phyloP scores from a whole-genome alignment of 2,329 filamentous ascomycete genomes.

The Pleomassaria siparia region DNA sequence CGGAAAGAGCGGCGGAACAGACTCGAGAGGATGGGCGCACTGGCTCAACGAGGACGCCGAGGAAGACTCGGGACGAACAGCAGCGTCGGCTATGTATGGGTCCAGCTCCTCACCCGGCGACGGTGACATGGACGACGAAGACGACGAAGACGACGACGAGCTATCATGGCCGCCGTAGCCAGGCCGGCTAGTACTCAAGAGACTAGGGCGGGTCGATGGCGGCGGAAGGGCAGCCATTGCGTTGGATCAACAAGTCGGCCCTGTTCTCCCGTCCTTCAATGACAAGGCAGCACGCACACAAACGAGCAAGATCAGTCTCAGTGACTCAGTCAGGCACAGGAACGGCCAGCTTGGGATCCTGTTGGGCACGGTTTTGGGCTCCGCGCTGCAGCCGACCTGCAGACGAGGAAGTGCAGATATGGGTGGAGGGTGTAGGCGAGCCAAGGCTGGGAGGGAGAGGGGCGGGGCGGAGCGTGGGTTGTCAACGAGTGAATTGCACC shows the following conservation, averaged over 20 bases:
- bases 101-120: constrained; percentile 13
- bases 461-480: constrained; percentile 2
- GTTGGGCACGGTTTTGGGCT: neutral
- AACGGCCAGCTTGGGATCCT: neutral
- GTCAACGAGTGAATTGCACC: constrained; percentile 5
- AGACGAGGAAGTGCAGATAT: neutral
- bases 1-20: constrained; percentile 32
- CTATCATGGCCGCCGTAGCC: constrained; percentile 7
- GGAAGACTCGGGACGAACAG: constrained; percentile 9
- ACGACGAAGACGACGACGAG: constrained; percentile 7
- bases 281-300: neutral
- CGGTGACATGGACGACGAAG: constrained; percentile 7
- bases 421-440: constrained; percentile 9
- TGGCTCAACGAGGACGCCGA: constrained; percentile 9
- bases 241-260: too few species aligned
- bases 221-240: constrained; percentile 1
- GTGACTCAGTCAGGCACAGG: neutral
- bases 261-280: constrained; percentile 2
- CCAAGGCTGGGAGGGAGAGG: constrained; percentile 8
- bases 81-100: constrained; percentile 10
- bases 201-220: neutral
- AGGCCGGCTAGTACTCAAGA: constrained; percentile 4
- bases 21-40: constrained; percentile 27
- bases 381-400: neutral
- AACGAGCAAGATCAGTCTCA: neutral